phyloP scores from a whole-genome alignment of 2,329 filamentous ascomycete genomes.

The Cercospora sojina region DNA sequence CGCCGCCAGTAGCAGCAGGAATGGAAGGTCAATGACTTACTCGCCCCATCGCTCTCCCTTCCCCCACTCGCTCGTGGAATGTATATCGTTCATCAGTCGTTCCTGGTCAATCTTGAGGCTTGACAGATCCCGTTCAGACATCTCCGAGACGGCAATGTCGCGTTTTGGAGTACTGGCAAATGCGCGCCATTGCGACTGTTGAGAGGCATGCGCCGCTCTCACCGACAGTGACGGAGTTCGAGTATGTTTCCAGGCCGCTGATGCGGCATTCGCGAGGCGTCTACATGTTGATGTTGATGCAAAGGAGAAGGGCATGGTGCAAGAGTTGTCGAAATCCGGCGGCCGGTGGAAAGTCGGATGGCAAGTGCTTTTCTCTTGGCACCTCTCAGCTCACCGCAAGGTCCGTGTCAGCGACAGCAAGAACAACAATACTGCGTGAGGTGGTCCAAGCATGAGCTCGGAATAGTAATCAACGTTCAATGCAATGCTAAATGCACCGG shows the following conservation, averaged over 20 bases:
- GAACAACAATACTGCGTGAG: background rate
- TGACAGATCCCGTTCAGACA: slow-evolving; percentile 54
- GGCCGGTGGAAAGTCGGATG: slow-evolving; percentile 7
- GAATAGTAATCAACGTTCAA: background rate
- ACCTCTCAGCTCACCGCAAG: background rate
- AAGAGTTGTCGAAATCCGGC: slow-evolving; percentile 5
- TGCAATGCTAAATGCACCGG: background rate
- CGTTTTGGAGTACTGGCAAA: slow-evolving; percentile 39
- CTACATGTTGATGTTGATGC: slow-evolving; percentile 14
- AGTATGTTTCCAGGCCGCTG: background rate
- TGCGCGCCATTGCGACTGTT: slow-evolving; percentile 17
- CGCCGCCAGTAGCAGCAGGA: background rate
- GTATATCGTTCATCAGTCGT: slow-evolving; percentile 63
- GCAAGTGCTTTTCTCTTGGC: slow-evolving; percentile 12
- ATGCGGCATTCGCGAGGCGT: background rate
- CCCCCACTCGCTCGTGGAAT: slow-evolving; percentile 67
- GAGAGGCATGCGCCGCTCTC: background rate
- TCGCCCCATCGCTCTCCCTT: slow-evolving; percentile 65
- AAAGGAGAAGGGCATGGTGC: slow-evolving; percentile 11
- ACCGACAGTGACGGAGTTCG: background rate
- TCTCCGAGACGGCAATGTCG: slow-evolving; percentile 45
- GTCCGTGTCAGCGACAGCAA: background rate
- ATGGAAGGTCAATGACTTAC: slow-evolving; percentile 47
- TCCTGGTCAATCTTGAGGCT: slow-evolving; percentile 58
- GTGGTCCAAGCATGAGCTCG: background rate